A percentile compares a stretch with the other conserved stretches of the same genome.
Conservation (phyloP, 768 basidiomycete species). For the Amylocystis lapponica region DNA sequence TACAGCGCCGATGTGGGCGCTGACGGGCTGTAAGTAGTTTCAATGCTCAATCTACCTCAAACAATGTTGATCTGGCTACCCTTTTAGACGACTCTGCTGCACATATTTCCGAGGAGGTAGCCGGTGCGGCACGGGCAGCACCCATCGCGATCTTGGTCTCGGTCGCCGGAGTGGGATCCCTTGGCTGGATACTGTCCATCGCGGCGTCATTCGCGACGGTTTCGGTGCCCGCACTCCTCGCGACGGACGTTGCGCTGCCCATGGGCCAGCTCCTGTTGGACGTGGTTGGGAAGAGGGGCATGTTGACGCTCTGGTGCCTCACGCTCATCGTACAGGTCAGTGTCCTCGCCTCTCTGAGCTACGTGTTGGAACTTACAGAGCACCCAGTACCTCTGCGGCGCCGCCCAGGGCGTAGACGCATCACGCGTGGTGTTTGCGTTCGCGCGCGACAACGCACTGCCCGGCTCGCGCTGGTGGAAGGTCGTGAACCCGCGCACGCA, state of each 20-base stretch:
- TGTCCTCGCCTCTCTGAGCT: neutral
- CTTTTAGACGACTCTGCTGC: conserved; percentile 68
- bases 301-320: conserved; percentile 66
- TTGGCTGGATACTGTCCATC: conserved; percentile 61
- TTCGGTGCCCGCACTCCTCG: conserved; percentile 46
- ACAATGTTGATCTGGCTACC: neutral
- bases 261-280: conserved; percentile 69
- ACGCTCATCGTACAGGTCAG: conserved; percentile 56
- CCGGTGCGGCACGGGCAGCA: conserved; percentile 56
- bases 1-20: conserved; percentile 72
- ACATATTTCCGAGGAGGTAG: conserved; percentile 68
- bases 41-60: neutral
- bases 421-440: conserved; percentile 74
- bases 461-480: conserved; percentile 67
- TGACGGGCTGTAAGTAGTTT: conserved; percentile 58
- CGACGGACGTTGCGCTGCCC: conserved; percentile 47
- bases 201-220: conserved; percentile 56
- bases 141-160: conserved; percentile 65
- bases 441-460: conserved; percentile 66
- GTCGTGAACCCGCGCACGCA: conserved; percentile 50
- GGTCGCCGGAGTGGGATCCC: conserved; percentile 47
- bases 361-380: neutral
- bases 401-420: conserved; percentile 69
- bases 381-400: conserved; percentile 58
- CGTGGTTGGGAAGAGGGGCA: conserved; percentile 59